Conservation (phyloP, 805 yeast species). For the Candida qinlingensis region DNA sequence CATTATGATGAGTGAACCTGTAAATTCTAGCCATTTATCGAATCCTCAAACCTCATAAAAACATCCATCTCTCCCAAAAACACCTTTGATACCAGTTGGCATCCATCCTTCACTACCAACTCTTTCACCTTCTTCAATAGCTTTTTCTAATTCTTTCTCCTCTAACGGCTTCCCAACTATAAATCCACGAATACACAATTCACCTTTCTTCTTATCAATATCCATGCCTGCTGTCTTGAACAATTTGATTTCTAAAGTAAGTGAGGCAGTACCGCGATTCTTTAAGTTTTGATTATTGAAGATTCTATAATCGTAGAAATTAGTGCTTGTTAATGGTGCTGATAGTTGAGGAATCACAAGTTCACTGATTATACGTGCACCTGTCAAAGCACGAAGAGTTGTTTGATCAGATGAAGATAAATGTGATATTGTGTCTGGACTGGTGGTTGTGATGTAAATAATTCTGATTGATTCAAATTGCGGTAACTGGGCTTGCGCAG, state of each 20-base stretch:
- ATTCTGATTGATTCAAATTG: constrained; percentile 27
- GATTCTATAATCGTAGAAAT: constrained; percentile 56
- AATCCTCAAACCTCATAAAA: constrained; percentile 37
- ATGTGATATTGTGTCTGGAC: background rate
- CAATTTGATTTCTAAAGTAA: constrained; percentile 56
- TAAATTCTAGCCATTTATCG: no score
- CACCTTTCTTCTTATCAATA: constrained; percentile 41
- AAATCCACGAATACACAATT: constrained; percentile 57
- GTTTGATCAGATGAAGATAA: constrained; percentile 30
- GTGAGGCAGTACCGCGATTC: constrained; percentile 53
- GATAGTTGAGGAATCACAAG: constrained; percentile 37
- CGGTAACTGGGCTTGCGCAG: constrained; percentile 25
- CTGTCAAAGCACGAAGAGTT: constrained; percentile 38
- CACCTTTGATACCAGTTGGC: constrained; percentile 48
- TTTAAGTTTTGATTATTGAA: constrained; percentile 31
- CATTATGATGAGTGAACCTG: no score
- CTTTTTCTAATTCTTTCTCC: constrained; percentile 23
- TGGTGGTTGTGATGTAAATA: constrained; percentile 15
- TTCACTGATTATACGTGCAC: constrained; percentile 50
- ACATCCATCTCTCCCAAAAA: constrained; percentile 71
- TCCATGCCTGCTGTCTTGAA: constrained; percentile 28
- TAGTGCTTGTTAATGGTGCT: constrained; percentile 58
- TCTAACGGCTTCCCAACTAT: constrained; percentile 50
- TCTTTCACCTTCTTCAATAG: constrained; percentile 27
- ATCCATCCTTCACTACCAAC: constrained; percentile 46